These are phyloP conservation scores for Ascochyta rabiei DNA, from an alignment of 2,329 filamentous ascomycete genomes.

Conservation along the genomic window DNA sequence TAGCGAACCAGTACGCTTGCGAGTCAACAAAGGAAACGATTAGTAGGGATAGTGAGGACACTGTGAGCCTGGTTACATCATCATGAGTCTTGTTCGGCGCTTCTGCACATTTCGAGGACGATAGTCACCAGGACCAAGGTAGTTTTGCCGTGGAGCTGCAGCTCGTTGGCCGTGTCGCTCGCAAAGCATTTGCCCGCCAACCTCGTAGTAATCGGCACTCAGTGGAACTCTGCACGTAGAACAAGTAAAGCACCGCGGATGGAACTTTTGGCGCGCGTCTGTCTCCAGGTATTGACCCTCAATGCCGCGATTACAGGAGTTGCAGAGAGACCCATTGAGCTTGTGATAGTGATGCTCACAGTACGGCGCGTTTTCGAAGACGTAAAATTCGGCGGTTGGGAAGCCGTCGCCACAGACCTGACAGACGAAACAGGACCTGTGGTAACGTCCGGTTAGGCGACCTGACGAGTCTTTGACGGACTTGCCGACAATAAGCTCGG, in stretches of 20 bases:
- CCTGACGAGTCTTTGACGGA: conserved; percentile 94
- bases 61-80: conserved; percentile 47
- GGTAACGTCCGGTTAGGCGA: conserved; percentile 88
- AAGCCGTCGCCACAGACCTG: conserved; percentile 82
- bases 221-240: conserved; percentile 76
- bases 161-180: conserved; percentile 79
- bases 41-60: neutral
- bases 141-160: conserved; percentile 48
- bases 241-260: conserved; percentile 86
- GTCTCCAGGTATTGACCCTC: conserved; percentile 94
- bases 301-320: conserved; percentile 80
- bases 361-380: conserved; percentile 84
- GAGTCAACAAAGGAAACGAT: neutral
- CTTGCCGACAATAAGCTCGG: conserved; percentile 80
- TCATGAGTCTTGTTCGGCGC: conserved; percentile 58
- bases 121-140: conserved; percentile 47
- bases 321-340: conserved; percentile 85
- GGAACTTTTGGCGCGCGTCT: conserved; percentile 77
- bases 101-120: conserved; percentile 52
- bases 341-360: conserved; percentile 93
- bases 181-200: conserved; percentile 79
- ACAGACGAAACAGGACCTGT: conserved; percentile 94
- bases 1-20: neutral
- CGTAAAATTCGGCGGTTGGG: conserved; percentile 88
- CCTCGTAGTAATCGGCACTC: conserved; percentile 88